Conservation (phyloP, 108 stramenopile genomes). For the Epithemia pelagica region DNA sequence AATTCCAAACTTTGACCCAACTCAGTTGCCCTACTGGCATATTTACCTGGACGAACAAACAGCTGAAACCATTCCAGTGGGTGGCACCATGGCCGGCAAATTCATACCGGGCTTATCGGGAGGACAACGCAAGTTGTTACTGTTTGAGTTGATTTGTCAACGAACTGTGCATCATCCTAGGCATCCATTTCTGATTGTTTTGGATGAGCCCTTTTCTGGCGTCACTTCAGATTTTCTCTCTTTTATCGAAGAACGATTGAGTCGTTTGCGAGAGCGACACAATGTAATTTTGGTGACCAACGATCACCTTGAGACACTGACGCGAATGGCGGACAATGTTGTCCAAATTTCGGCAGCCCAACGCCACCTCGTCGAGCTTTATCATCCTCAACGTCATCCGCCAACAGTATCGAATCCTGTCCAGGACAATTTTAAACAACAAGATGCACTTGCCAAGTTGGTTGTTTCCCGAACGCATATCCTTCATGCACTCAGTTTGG, state of each 20-base stretch:
- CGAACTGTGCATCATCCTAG: slow-evolving; percentile 28
- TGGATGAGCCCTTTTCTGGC: slow-evolving; percentile 68
- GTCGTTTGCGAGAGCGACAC: slow-evolving; percentile 41
- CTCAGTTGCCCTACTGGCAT: slow-evolving; percentile 59
- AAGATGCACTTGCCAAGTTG: too few relatives aligned
- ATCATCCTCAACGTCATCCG: slow-evolving; percentile 10
- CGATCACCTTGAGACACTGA: slow-evolving; percentile 61
- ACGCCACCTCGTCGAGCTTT: slow-evolving; percentile 45
- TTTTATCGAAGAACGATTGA: slow-evolving; percentile 44
- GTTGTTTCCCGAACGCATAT: too few relatives aligned
- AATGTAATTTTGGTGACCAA: slow-evolving; percentile 70
- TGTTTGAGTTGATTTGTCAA: slow-evolving; percentile 64
- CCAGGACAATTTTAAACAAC: too few relatives aligned
- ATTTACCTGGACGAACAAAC: slow-evolving; percentile 49
- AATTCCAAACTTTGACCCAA: slow-evolving; percentile 64
- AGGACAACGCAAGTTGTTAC: slow-evolving; percentile 55
- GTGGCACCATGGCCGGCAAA: slow-evolving; percentile 65
- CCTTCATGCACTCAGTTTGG: slow-evolving; percentile 38
- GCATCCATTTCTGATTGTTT: slow-evolving; percentile 38
- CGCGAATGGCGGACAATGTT: slow-evolving; percentile 55
- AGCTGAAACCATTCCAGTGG: slow-evolving; percentile 38
- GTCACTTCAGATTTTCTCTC: slow-evolving; percentile 73
- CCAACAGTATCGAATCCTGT: background rate
- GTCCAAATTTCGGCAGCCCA: slow-evolving; percentile 58
- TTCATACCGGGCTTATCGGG: slow-evolving; percentile 58